Evolutionary conservation across 768 basidiomycete species (phyloP), one percentile per base, ranked within the genome.

Genomic region (Phaeotremella skinneri): DNA sequence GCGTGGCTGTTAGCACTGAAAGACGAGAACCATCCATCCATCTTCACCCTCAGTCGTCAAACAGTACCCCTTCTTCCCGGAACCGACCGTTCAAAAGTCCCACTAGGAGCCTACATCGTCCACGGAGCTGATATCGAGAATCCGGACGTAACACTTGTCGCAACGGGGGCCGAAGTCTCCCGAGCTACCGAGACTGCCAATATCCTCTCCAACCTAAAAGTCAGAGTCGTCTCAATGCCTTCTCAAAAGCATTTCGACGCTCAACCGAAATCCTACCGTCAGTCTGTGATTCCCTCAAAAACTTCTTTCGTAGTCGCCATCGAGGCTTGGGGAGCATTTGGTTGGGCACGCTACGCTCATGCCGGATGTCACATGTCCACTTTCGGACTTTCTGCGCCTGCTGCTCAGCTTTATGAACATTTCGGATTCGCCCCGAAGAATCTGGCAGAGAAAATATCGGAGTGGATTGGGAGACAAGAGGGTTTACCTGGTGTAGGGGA

Each of bases 341-440:
- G 74, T 20, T 77, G 76, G 76, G 64, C 76, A 1, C 54, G 66
- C 29, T 77, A 77, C 53, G 74, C 75, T 7, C 76, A 77, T 58
- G 74, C 76, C 6, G 67, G 68, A 14, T 56, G 63, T 25, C 69
- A 69, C 58, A 77, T 76, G 76, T 64, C 69, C 55, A 67, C 69
- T 1, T 77, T 77, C 27, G 65, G 76, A 29, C 65, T 68, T 50
- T 74, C 72, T 7, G 76, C 75, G 7, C 76, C 76, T 21, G 61
- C 67, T 41, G 56, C 60, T 2, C 56, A 62, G 25, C 49, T 75
- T 16, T 77, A 66, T 49, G 70, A 75, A 42, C 67, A 72, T 59
- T 77, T 75, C 48, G 76, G 76, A 2, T 77, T 77, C 49, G 63
- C 63, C 27, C 61, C 61, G 41, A 62, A 73, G 25, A 71, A 72